Conservation (phyloP, 495 filamentous ascomycete genomes). For the Penicillium macrosclerotiorum region DNA sequence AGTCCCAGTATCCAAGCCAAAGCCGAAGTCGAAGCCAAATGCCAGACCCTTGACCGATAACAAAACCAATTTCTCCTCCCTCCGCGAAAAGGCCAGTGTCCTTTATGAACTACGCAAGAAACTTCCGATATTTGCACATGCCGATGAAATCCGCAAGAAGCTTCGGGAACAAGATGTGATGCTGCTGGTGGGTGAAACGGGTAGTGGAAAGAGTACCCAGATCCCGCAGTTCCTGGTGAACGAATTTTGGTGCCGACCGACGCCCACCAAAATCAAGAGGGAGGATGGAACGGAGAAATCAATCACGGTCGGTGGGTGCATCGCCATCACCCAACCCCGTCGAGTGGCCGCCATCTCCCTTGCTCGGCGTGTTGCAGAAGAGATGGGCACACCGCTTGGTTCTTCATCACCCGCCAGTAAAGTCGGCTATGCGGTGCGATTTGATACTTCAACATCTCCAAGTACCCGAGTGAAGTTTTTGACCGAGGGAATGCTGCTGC, state of each 20-base stretch:
- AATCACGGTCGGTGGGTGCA: slow-evolving; percentile 71
- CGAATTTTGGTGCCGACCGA: slow-evolving; percentile 73
- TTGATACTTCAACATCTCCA: slow-evolving; percentile 78
- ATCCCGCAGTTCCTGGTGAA: slow-evolving; percentile 85
- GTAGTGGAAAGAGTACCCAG: slow-evolving; percentile 95
- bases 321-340: slow-evolving; percentile 92
- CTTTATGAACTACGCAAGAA: slow-evolving; percentile 56
- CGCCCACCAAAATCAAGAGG: slow-evolving; percentile 45
- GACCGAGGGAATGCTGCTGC: slow-evolving; percentile 94
- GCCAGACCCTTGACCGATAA: slow-evolving; percentile 16
- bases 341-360: slow-evolving; percentile 93
- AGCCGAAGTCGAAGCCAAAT: slow-evolving; percentile 14
- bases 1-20: slow-evolving; percentile 7
- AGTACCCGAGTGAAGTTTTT: slow-evolving; percentile 84
- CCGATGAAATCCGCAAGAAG: slow-evolving; percentile 62
- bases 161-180: slow-evolving; percentile 72
- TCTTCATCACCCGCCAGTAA: slow-evolving; percentile 61
- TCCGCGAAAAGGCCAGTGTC: slow-evolving; percentile 45
- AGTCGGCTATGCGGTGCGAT: slow-evolving; percentile 93
- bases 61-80: slow-evolving; percentile 30
- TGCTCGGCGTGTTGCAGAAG: slow-evolving; percentile 81
- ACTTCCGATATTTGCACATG: slow-evolving; percentile 79
- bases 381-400: slow-evolving; percentile 82
- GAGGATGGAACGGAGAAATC: slow-evolving; percentile 45
- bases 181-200: slow-evolving; percentile 88